These are phyloP conservation scores for Bonia amplexicaulis DNA, from an alignment of 176 grass and related monocot genomes.

Conservation along the genomic window DNA sequence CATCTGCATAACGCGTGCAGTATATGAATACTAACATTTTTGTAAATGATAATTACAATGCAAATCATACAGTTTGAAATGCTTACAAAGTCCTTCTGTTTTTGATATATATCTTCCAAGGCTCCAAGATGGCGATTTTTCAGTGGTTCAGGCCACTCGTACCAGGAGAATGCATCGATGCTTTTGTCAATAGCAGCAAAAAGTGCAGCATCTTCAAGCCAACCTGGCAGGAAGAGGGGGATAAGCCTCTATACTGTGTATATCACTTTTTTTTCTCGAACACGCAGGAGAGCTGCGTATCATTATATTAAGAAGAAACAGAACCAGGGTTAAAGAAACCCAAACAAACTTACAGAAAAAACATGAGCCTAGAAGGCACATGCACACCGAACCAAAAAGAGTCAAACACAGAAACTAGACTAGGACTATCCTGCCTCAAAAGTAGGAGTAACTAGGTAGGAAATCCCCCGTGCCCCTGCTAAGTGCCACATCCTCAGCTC, in stretches of 20 bases:
- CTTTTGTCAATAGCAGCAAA: conserved; percentile 92
- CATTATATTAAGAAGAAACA: too few relatives aligned
- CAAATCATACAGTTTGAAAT: conserved; percentile 19
- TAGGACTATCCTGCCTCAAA: too few relatives aligned
- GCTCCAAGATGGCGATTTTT: conserved; percentile 94
- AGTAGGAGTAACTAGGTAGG: too few relatives aligned
- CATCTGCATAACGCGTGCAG: conserved; percentile 49
- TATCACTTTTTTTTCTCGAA: background rate
- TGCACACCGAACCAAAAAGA: too few relatives aligned
- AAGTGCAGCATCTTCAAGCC: conserved; percentile 99
- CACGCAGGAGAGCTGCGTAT: too few relatives aligned
- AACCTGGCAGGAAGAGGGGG: conserved; percentile 43
- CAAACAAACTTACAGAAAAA: too few relatives aligned
- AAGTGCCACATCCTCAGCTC: too few relatives aligned
- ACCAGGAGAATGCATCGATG: conserved; percentile 61
- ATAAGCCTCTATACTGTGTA: background rate
- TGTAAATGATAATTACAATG: background rate
- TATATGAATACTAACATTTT: conserved; percentile 6
- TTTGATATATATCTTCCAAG: conserved; percentile 73
- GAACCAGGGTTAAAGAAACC: too few relatives aligned
- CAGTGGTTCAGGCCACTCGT: conserved; percentile 87
- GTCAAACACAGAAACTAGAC: too few relatives aligned
- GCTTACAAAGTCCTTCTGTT: conserved; percentile 76
- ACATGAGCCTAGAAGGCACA: too few relatives aligned
- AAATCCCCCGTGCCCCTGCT: too few relatives aligned